Conservation (phyloP, 768 basidiomycete genomes). For the Lentinula lateritia region DNA sequence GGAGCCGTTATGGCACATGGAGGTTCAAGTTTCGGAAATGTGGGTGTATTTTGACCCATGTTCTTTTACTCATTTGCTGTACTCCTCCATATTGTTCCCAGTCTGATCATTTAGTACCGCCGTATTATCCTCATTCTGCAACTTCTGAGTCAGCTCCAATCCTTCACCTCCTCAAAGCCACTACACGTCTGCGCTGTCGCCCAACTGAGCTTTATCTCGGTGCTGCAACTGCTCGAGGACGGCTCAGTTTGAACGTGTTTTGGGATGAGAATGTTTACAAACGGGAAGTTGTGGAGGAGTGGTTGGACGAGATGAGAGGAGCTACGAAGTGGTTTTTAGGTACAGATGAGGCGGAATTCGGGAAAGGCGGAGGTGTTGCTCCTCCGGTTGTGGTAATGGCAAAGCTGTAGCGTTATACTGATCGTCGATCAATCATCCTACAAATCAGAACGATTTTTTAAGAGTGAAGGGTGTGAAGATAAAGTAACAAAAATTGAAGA, state of each 20-base stretch:
- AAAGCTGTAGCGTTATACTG: neutral
- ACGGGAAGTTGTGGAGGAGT: conserved; percentile 24
- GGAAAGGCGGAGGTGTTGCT: neutral
- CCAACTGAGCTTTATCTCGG: conserved; percentile 28
- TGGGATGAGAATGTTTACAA: conserved; percentile 29
- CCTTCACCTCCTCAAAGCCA: conserved; percentile 9
- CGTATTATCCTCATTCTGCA: neutral
- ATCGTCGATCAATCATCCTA: too few species aligned
- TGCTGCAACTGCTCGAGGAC: conserved; percentile 13
- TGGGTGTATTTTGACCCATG: conserved; percentile 12
- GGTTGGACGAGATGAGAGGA: conserved; percentile 25
- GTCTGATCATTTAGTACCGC: conserved; percentile 12
- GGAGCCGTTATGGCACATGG: conserved; percentile 23
- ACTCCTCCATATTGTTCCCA: neutral
- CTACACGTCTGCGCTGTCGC: conserved; percentile 21
- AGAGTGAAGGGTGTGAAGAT: too few species aligned
- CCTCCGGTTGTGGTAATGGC: neutral
- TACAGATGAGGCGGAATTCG: neutral
- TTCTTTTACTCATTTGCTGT: neutral
- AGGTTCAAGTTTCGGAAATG: conserved; percentile 37
- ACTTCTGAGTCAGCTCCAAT: conserved; percentile 11
- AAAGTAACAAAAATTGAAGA: too few species aligned
- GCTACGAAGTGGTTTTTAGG: conserved; percentile 23
- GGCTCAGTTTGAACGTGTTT: conserved; percentile 16
- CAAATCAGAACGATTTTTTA: too few species aligned